Conservation (phyloP, 2,329 filamentous ascomycete genomes). For the Hymenoscyphus salicellus region DNA sequence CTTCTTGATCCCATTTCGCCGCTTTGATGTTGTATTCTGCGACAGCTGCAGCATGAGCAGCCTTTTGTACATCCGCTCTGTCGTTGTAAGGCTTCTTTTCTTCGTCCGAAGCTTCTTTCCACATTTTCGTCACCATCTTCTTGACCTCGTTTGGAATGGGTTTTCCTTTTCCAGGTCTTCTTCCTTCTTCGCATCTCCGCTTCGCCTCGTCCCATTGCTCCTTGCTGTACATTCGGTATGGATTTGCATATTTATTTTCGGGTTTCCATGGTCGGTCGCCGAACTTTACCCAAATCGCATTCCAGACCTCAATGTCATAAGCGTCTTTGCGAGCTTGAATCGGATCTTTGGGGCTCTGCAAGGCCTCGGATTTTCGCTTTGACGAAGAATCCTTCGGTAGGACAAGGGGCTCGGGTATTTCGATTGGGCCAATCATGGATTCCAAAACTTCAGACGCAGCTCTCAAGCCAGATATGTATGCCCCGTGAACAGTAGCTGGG, state of each 20-base stretch:
- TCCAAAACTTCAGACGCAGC: constrained; percentile 85
- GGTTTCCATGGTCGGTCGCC: constrained; percentile 75
- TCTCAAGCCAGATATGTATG: constrained; percentile 88
- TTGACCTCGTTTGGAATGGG: constrained; percentile 77
- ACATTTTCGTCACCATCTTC: constrained; percentile 82
- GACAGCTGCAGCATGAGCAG: constrained; percentile 56
- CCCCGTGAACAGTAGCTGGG: constrained; percentile 94
- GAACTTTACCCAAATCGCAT: constrained; percentile 54
- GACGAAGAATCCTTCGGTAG: constrained; percentile 54
- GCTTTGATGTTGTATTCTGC: constrained; percentile 59
- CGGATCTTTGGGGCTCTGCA: constrained; percentile 44
- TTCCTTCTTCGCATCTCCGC: constrained; percentile 61
- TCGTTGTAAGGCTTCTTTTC: constrained; percentile 76
- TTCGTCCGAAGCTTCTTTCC: constrained; percentile 72
- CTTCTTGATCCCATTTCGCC: constrained; percentile 69
- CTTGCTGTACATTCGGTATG: constrained; percentile 87
- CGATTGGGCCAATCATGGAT: constrained; percentile 75
- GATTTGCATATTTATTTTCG: constrained; percentile 71
- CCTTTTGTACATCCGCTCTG: constrained; percentile 68
- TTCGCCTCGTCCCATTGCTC: constrained; percentile 65
- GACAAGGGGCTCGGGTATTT: constrained; percentile 72
- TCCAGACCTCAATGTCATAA: constrained; percentile 54
- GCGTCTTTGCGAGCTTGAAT: constrained; percentile 53
- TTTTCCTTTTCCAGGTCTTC: constrained; percentile 61
- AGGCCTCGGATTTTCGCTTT: constrained; percentile 52